These are phyloP conservation scores for Alternaria triticimaculans DNA, from an alignment of 2,329 filamentous ascomycete genomes.

Conservation along the genomic window DNA sequence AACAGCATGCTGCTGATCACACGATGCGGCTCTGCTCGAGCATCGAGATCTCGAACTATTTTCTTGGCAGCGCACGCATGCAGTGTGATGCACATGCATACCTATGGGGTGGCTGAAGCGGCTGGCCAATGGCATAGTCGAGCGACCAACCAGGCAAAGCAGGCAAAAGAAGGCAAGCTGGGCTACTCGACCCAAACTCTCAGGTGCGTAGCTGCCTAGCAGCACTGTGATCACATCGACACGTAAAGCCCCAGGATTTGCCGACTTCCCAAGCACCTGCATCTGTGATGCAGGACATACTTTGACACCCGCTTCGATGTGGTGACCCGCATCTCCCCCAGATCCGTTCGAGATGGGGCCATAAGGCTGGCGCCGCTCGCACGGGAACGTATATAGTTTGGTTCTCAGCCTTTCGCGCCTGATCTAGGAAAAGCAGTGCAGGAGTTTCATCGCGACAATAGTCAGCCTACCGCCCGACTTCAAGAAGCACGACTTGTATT, in stretches of 20 bases:
- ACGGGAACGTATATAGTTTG: not conserved
- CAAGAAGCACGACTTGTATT: not conserved
- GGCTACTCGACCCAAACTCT: not conserved
- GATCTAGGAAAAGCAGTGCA: not conserved
- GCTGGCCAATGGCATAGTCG: not conserved
- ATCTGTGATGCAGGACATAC: not conserved
- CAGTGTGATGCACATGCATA: not conserved
- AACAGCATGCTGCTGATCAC: too few relatives aligned
- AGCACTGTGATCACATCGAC: not conserved
- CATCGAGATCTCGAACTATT: not conserved
- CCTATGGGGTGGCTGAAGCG: not conserved
- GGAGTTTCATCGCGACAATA: not conserved
- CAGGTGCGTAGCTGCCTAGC: constrained; percentile 4
- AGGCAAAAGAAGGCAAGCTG: constrained; percentile 9
- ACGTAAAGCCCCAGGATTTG: constrained; percentile 7
- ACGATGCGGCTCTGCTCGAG: not conserved
- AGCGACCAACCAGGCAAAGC: not conserved
- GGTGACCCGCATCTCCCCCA: not conserved
- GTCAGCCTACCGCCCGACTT: not conserved
- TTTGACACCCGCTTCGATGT: not conserved
- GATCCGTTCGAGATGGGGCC: not conserved
- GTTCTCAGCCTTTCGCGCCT: constrained; percentile 1
- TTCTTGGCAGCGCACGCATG: not conserved
- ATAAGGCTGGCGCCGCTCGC: constrained; percentile 11
- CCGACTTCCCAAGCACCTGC: not conserved